phyloP scores from a whole-genome alignment of 2,329 filamentous ascomycete species.

The Coleophoma crateriformis region DNA sequence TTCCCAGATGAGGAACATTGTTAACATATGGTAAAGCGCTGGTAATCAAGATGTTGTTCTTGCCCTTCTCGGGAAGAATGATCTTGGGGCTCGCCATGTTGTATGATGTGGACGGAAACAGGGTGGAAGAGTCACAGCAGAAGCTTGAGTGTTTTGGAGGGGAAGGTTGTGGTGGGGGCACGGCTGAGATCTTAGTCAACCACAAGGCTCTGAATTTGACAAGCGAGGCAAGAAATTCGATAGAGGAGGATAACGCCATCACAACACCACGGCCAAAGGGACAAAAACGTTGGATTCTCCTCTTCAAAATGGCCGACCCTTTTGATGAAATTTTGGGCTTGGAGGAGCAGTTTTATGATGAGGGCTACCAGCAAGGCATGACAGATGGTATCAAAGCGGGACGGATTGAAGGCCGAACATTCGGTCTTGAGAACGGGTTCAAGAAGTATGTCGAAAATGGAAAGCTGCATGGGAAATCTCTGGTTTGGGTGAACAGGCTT shows the following conservation, averaged over 20 bases:
- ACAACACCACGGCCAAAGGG: background rate
- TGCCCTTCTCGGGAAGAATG: constrained; percentile 62
- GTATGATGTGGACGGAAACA: constrained; percentile 5
- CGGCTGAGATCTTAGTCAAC: background rate
- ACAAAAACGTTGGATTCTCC: no score
- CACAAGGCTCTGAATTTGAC: background rate
- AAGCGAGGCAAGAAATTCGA: background rate
- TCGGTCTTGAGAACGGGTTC: constrained; percentile 89
- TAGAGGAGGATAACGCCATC: background rate
- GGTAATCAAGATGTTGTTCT: constrained; percentile 86
- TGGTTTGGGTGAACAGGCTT: constrained; percentile 78
- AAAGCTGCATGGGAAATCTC: constrained; percentile 67
- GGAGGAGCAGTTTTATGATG: constrained; percentile 69
- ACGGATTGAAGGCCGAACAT: constrained; percentile 79
- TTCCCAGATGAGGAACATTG: constrained; percentile 78
- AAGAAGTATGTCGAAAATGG: constrained; percentile 86
- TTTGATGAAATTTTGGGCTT: constrained; percentile 46
- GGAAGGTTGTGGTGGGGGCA: background rate
- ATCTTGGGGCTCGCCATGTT: constrained; percentile 21
- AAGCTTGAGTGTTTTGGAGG: constrained; percentile 3
- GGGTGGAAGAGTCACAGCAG: constrained; percentile 3
- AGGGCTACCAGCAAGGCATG: constrained; percentile 73
- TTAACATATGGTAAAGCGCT: constrained; percentile 86
- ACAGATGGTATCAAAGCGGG: constrained; percentile 74
- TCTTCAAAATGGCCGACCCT: constrained; percentile 15